These are phyloP conservation scores for Oemleria cerasiformis DNA, from an alignment of 306 rosid species.

Conservation along the genomic window DNA sequence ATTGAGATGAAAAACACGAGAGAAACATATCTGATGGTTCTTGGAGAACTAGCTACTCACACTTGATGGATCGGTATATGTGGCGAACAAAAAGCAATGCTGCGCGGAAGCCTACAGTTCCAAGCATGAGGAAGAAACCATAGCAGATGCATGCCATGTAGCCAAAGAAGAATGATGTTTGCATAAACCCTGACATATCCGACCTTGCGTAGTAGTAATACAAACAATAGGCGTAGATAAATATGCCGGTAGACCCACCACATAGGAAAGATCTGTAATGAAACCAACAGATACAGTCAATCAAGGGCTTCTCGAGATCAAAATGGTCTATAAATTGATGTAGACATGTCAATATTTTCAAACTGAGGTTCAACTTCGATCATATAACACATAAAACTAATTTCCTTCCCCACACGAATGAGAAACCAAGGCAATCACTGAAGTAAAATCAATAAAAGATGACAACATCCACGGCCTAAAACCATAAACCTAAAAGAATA, in stretches of 20 bases:
- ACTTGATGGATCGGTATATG: constrained; percentile 62
- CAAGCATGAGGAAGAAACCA: constrained; percentile 75
- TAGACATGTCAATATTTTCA: background rate
- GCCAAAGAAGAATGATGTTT: constrained; percentile 67
- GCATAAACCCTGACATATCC: constrained; percentile 68
- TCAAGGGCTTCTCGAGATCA: background rate
- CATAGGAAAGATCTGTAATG: constrained; percentile 55
- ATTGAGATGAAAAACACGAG: background rate
- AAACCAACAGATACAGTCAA: constrained; percentile 10
- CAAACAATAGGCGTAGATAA: constrained; percentile 56
- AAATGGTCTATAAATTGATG: background rate
- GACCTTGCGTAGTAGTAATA: constrained; percentile 67
- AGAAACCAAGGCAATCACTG: background rate
- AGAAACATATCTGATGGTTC: constrained; percentile 14
- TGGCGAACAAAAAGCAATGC: constrained; percentile 61
- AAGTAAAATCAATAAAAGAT: background rate
- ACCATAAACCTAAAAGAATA: background rate
- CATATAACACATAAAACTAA: background rate
- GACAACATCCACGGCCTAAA: background rate
- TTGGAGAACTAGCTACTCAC: constrained; percentile 40
- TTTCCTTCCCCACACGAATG: background rate
- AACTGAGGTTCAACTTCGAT: background rate
- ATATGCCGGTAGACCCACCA: constrained; percentile 65
- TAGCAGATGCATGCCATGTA: constrained; percentile 76
- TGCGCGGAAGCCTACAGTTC: constrained; percentile 68